Conservation (phyloP, 2,329 filamentous ascomycete species). For the Aspergillus luchuensis region DNA sequence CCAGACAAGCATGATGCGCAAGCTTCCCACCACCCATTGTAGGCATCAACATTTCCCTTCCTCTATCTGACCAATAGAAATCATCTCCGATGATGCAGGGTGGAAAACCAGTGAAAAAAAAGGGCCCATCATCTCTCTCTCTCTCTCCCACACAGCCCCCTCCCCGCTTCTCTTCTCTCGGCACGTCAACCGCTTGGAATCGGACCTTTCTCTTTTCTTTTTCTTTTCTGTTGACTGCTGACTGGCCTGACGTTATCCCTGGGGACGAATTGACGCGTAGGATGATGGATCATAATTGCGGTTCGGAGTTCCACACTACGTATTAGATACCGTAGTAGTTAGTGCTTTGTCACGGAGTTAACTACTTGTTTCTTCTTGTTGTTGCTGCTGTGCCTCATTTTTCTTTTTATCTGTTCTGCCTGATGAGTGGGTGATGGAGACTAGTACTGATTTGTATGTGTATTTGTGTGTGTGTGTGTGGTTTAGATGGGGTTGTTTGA, state of each 20-base stretch:
- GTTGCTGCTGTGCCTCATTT: too few species aligned
- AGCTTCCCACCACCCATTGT: neutral
- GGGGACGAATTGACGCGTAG: slow-evolving; percentile 3
- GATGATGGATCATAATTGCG: neutral
- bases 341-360: neutral
- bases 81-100: neutral
- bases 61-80: neutral
- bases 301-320: neutral
- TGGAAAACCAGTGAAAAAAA: neutral
- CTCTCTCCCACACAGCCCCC: neutral
- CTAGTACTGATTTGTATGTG: too few species aligned
- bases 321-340: too few species aligned
- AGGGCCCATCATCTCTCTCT: too few species aligned
- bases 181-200: slow-evolving; percentile 1
- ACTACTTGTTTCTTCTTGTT: too few species aligned
- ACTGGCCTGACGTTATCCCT: neutral
- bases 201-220: neutral
- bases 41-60: slow-evolving; percentile 7
- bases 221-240: too few species aligned
- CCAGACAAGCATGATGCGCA: neutral
- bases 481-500: too few species aligned
- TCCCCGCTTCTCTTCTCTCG: neutral
- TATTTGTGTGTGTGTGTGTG: too few species aligned
- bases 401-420: too few species aligned
- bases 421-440: too few species aligned